phyloP scores from a whole-genome alignment of 73 alveolate species.

The Effrenium voratum region DNA sequence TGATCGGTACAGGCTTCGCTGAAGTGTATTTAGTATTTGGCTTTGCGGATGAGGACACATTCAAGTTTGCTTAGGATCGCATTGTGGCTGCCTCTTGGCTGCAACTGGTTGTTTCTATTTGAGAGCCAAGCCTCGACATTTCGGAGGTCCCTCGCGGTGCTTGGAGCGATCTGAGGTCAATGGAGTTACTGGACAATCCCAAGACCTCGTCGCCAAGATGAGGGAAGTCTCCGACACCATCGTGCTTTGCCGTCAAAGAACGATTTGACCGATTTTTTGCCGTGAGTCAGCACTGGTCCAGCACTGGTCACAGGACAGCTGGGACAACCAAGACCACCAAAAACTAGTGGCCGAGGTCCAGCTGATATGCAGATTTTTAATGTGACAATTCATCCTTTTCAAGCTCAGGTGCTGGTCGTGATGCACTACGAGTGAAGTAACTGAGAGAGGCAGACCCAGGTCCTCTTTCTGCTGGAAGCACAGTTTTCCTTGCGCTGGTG shows the following conservation, averaged over 20 bases:
- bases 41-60: no score
- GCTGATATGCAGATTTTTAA: neutral
- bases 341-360: no score
- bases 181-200: conserved; percentile 70
- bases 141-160: neutral
- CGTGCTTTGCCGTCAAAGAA: neutral
- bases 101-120: neutral
- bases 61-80: conserved; percentile 30
- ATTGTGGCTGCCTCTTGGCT: conserved; percentile 20
- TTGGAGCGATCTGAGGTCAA: neutral
- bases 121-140: neutral
- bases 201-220: conserved; percentile 73
- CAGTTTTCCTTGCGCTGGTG: neutral
- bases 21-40: no score
- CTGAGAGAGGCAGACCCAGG: conserved; percentile 28
- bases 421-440: conserved; percentile 65
- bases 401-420: conserved; percentile 60
- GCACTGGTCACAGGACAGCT: neutral
- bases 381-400: neutral
- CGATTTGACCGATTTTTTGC: no score
- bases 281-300: neutral
- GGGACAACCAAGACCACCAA: neutral
- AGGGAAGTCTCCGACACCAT: conserved; percentile 88
- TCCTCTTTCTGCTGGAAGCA: no score
- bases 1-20: no score